phyloP scores from a whole-genome alignment of 139 green algal species.

The Micractinium conductrix region DNA sequence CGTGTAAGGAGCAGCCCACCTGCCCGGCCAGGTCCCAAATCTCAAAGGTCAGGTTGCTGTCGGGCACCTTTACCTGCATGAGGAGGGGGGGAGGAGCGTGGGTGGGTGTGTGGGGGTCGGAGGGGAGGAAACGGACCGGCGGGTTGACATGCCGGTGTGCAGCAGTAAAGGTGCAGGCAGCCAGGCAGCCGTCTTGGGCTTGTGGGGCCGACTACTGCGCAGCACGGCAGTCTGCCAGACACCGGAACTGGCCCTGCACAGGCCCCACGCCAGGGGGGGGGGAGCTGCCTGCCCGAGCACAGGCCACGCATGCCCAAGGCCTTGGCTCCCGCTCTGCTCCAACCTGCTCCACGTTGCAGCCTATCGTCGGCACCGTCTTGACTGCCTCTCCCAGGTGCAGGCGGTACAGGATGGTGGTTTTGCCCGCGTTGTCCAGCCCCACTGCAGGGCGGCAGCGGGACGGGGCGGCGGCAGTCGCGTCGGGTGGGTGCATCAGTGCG shows the following conservation, averaged over 20 bases:
- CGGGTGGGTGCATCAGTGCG: background rate
- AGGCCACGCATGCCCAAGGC: too few relatives aligned
- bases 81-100: background rate
- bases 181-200: too few relatives aligned
- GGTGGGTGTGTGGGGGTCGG: too few relatives aligned
- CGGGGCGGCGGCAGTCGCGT: too few relatives aligned
- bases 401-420: conserved; percentile 94
- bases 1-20: too few relatives aligned
- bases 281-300: too few relatives aligned
- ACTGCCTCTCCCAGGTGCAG: conserved; percentile 88
- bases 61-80: background rate
- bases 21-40: conserved; percentile 85
- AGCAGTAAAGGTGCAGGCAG: too few relatives aligned
- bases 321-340: conserved; percentile 83
- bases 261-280: conserved; percentile 50
- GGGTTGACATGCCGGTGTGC: too few relatives aligned
- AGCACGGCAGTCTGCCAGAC: background rate
- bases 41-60: conserved; percentile 6
- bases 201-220: background rate
- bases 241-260: conserved; percentile 53
- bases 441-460: conserved; percentile 38
- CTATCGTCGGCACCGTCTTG: conserved; percentile 84
- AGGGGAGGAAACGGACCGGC: too few relatives aligned
- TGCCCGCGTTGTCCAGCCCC: conserved; percentile 94
- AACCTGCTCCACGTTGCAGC: conserved; percentile 90